Base-by-base conservation (phyloP, 1,284 basidiomycete species). In the Abortiporus biennis region DNA sequence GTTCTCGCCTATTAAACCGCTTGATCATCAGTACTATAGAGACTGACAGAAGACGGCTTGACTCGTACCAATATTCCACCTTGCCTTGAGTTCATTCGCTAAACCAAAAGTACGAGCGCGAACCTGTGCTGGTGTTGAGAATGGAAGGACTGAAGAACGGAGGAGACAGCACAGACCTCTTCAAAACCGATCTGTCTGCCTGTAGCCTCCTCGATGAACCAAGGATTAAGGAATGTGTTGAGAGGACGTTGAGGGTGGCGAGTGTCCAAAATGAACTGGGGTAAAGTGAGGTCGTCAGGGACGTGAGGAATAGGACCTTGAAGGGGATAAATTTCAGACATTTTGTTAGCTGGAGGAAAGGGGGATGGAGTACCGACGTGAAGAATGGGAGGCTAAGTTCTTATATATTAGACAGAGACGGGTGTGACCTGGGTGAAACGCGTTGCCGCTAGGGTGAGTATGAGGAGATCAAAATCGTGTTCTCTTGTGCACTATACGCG, bases 231-330 rank as follows among this genome's bases (percentile, higher is more conserved):
- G 34, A 37, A 17, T 38, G 33, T 34, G 40, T 47, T 38, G 5
- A 42, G 40, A 1, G 82, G 81, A 25, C 73, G 67, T 15, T 62
- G 46, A 1, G 76, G 68, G 37, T 78, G 71, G 22, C 70, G 54
- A 6, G 59, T 57, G 51, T 83, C 78, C 21, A 89, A 69, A 34
- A 88, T 68, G 58, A 90, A 89, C 62, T 90, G 87, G 2, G 78
- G 71, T 17, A 89, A 68, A 9, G 80, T 81, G 40, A 88, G 61
- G 61, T 88, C 64, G 54, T 85, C 80, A 9, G 85, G 86, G 46
- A 86, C 77, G 45, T 54, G 50, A 12, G 71, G 70, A n/a, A n/a
- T n/a, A n/a, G n/a, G n/a, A n/a, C n/a, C n/a, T n/a, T n/a, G n/a
- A n/a, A n/a, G n/a, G n/a, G n/a, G n/a, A n/a, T n/a, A n/a, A n/a